These are phyloP conservation scores for Sarcomyxa edulis DNA, from an alignment of 768 basidiomycete species.

Conservation along the genomic window DNA sequence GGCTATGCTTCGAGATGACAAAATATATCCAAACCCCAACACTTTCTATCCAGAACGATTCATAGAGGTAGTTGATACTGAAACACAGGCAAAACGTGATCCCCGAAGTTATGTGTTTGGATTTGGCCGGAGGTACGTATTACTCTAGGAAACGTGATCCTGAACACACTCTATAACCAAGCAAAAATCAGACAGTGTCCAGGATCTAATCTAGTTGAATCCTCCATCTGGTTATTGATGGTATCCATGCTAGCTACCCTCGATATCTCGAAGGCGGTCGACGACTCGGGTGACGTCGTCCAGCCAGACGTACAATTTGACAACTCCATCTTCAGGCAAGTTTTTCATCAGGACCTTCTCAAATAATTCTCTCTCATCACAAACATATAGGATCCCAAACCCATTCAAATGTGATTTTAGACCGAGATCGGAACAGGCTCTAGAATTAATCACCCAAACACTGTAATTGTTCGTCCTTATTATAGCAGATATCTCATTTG, in stretches of 20 bases:
- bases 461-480: too few species aligned
- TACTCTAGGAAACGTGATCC: neutral
- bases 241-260: constrained; percentile 13
- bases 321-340: constrained; percentile 60
- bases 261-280: constrained; percentile 26
- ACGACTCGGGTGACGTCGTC: constrained; percentile 39
- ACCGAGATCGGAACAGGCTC: constrained; percentile 40
- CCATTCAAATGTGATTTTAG: constrained; percentile 44
- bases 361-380: neutral
- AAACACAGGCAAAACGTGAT: constrained; percentile 17
- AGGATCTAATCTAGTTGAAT: constrained; percentile 57
- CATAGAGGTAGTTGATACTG: constrained; percentile 22
- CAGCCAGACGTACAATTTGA: constrained; percentile 50
- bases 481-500: too few species aligned
- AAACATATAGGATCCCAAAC: constrained; percentile 34
- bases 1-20: constrained; percentile 26
- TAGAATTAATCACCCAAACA: constrained; percentile 36
- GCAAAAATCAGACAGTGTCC: constrained; percentile 57
- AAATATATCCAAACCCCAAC: constrained; percentile 25
- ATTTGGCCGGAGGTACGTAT: constrained; percentile 33
- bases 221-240: constrained; percentile 28
- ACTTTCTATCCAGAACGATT: constrained; percentile 31
- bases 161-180: neutral
- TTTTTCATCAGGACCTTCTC: neutral
- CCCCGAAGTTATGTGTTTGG: constrained; percentile 28